Evolutionary conservation across 768 basidiomycete species (phyloP).

Genomic region (Pleurotus citrinopileatus): DNA sequence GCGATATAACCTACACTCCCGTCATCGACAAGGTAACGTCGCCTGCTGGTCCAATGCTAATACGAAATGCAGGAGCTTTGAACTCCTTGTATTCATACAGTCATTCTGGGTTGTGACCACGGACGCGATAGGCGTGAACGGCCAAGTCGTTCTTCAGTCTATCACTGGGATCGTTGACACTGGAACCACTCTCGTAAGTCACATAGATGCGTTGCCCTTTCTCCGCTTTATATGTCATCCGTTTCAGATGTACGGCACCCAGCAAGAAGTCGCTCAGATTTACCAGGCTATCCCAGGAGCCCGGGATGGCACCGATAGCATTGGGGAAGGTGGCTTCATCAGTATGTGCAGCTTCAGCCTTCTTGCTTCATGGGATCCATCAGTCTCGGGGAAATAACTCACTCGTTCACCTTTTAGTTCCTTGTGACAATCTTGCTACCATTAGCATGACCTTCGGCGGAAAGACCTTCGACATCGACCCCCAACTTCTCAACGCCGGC

Average conservation of each 20-base stretch:
- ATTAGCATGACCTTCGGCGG: background rate
- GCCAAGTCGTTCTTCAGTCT: constrained; percentile 3
- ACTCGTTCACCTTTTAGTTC: no score
- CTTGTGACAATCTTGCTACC: background rate
- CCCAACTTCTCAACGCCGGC: background rate
- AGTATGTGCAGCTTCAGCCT: background rate
- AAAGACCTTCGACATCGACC: background rate
- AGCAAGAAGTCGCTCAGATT: background rate
- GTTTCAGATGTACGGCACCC: background rate
- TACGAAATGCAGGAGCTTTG: no score
- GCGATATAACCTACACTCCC: background rate
- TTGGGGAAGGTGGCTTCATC: background rate
- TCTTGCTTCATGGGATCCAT: background rate
- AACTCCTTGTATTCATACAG: background rate
- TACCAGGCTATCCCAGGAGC: background rate
- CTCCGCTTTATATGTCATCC: background rate
- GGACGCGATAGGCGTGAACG: constrained; percentile 9
- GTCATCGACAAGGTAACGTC: background rate
- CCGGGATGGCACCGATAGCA: background rate
- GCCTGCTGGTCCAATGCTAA: background rate
- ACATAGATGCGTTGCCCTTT: background rate
- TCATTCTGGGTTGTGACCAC: constrained; percentile 14
- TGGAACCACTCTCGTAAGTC: constrained; percentile 4
- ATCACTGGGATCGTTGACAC: constrained; percentile 24
- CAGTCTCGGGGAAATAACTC: background rate